Conservation (phyloP, 768 basidiomycete species). For the Psilocybe cyanescens region DNA sequence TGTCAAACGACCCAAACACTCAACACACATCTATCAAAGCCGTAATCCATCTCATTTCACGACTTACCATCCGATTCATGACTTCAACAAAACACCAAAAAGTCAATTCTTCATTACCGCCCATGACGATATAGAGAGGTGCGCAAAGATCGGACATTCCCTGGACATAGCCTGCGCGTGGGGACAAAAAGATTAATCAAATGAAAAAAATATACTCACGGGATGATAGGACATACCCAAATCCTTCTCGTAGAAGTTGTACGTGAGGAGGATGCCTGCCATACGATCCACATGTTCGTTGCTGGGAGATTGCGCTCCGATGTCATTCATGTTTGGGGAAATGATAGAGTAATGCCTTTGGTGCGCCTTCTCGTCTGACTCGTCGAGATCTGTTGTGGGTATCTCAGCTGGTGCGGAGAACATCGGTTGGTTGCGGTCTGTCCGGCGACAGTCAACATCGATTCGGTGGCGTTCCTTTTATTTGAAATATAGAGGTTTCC, state of each 20-base stretch:
- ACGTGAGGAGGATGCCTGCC: slow-evolving; percentile 85
- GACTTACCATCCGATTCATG: slow-evolving; percentile 92
- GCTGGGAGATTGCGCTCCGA: slow-evolving; percentile 85
- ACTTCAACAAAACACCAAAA: slow-evolving; percentile 97
- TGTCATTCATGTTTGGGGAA: slow-evolving; percentile 71
- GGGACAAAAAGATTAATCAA: slow-evolving; percentile 3
- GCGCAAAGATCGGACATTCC: slow-evolving; percentile 98
- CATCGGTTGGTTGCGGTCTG: slow-evolving; percentile 91
- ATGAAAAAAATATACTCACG: slow-evolving; percentile 7
- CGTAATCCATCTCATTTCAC: not conserved
- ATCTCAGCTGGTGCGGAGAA: slow-evolving; percentile 58
- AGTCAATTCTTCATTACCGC: slow-evolving; percentile 84
- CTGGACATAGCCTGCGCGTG: slow-evolving; percentile 83
- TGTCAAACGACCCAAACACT: slow-evolving; percentile 33
- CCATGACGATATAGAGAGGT: slow-evolving; percentile 91
- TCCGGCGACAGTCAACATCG: slow-evolving; percentile 96
- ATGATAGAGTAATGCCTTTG: slow-evolving; percentile 68
- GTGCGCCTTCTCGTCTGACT: slow-evolving; percentile 52
- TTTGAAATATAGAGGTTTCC: slow-evolving; percentile 3
- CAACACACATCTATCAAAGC: not conserved
- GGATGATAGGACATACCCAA: slow-evolving; percentile 60
- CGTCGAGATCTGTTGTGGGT: slow-evolving; percentile 39
- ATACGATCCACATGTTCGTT: slow-evolving; percentile 94
- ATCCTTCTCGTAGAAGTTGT: slow-evolving; percentile 88
- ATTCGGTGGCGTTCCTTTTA: slow-evolving; percentile 85